Evolutionary conservation across 768 basidiomycete genomes (phyloP).

Genomic region (Multifurca ochricompacta): DNA sequence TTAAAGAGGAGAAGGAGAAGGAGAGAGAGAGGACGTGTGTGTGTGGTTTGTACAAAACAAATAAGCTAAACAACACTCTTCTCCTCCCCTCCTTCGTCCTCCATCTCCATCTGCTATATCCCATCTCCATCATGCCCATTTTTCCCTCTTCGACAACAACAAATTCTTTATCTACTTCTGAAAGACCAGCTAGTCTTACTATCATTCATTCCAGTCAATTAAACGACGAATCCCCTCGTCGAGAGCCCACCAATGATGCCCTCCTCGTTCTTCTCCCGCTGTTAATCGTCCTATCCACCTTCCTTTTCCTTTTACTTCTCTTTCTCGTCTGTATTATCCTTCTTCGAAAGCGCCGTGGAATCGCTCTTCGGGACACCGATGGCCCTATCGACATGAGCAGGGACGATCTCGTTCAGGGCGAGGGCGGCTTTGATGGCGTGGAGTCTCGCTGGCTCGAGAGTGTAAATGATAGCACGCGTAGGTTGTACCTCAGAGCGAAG

Average conservation of each 20-base stretch:
- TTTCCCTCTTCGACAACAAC: not conserved
- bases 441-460: slow-evolving; percentile 92
- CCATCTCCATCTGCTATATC: too few relatives aligned
- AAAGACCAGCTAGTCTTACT: not conserved
- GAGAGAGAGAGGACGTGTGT: too few relatives aligned
- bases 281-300: slow-evolving; percentile 86
- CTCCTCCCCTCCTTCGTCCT: too few relatives aligned
- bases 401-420: slow-evolving; percentile 83
- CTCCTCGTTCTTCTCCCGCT: slow-evolving; percentile 87
- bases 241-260: slow-evolving; percentile 42
- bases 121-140: not conserved
- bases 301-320: slow-evolving; percentile 85
- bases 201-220: not conserved
- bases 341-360: slow-evolving; percentile 68
- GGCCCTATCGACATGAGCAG: slow-evolving; percentile 91
- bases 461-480: slow-evolving; percentile 54
- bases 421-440: slow-evolving; percentile 88
- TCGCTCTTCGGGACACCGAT: slow-evolving; percentile 75
- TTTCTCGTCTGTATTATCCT: slow-evolving; percentile 88
- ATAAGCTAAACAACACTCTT: not conserved
- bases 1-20: not conserved
- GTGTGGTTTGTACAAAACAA: too few relatives aligned
- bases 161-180: not conserved
- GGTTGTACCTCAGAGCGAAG: slow-evolving; percentile 79
- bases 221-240: slow-evolving; percentile 13